Conservation (phyloP, 495 filamentous ascomycete genomes). For the Neurospora sp. region DNA sequence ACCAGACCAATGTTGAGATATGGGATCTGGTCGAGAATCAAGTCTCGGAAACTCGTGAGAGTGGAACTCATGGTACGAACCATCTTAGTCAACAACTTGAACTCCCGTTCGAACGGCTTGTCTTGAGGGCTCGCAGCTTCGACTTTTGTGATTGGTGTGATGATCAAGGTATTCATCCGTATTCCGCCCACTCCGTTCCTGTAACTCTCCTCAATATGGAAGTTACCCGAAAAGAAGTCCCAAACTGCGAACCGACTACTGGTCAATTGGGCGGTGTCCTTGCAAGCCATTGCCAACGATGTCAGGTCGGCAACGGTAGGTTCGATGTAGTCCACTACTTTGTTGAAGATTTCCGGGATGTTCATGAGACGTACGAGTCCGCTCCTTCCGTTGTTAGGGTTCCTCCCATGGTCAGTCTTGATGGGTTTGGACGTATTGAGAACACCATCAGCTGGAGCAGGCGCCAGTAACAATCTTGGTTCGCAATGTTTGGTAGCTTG, state of each 20-base stretch:
- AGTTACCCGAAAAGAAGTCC: slow-evolving; percentile 1
- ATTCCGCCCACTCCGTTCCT: not conserved
- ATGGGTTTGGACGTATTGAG: not conserved
- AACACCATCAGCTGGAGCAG: not conserved
- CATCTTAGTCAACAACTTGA: not conserved
- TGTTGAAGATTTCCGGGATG: not conserved
- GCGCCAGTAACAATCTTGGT: not conserved
- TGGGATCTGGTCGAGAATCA: slow-evolving; percentile 14
- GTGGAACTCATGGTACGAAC: not conserved
- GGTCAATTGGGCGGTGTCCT: not conserved
- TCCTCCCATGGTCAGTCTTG: not conserved
- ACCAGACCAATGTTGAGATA: slow-evolving; percentile 8
- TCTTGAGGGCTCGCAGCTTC: not conserved
- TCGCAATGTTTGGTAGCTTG: not conserved
- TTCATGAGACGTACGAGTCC: slow-evolving; percentile 1
- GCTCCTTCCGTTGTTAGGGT: not conserved
- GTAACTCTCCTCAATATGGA: not conserved
- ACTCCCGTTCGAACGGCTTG: slow-evolving; percentile 6
- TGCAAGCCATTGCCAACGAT: slow-evolving; percentile 8
- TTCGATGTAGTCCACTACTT: not conserved
- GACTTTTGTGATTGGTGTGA: not conserved
- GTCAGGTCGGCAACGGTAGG: slow-evolving; percentile 9
- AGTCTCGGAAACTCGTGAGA: slow-evolving; percentile 5
- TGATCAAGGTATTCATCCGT: slow-evolving; percentile 4
- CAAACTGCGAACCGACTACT: not conserved